A percentile compares a stretch with the other conserved stretches of the same genome.
phyloP scores from a whole-genome alignment of 208 protist genomes.

The Porcisia deanei region DNA sequence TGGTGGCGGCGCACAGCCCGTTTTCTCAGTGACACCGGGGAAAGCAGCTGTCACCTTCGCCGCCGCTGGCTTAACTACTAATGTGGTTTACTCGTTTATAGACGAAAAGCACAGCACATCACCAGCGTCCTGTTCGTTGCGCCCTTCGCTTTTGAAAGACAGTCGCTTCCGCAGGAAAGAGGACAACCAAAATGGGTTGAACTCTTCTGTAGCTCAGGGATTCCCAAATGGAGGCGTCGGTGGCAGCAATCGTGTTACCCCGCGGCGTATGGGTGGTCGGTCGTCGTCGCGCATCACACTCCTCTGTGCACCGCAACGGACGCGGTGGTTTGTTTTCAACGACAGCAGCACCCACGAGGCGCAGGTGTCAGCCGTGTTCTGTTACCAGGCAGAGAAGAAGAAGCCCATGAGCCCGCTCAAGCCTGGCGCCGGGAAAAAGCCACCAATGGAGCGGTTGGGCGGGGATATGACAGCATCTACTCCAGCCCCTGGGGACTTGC shows the following conservation, averaged over 20 bases:
- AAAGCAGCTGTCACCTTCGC: neutral
- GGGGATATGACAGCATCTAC: neutral
- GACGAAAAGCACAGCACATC: neutral
- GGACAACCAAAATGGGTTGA: neutral
- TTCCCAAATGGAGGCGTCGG: neutral
- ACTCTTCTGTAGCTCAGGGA: neutral
- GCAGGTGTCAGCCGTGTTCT: slow-evolving; percentile 43
- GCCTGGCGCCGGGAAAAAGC: neutral
- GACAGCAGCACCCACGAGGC: slow-evolving; percentile 57
- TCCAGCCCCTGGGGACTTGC: slow-evolving; percentile 12
- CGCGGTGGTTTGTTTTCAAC: slow-evolving; percentile 60
- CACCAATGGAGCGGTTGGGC: slow-evolving; percentile 2
- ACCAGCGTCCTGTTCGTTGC: neutral
- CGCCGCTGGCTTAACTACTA: neutral
- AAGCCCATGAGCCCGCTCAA: neutral
- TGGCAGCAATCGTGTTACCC: neutral
- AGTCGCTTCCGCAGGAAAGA: slow-evolving; percentile 28
- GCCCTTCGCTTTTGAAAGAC: slow-evolving; percentile 36
- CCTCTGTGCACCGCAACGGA: slow-evolving; percentile 31
- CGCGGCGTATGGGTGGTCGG: slow-evolving; percentile 23
- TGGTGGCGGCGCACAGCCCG: neutral
- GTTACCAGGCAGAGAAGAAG: slow-evolving; percentile 5
- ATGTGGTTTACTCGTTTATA: neutral
- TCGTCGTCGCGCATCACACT: slow-evolving; percentile 25
- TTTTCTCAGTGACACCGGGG: neutral